Evolutionary conservation across 2,329 filamentous ascomycete genomes (phyloP).

Genomic region (Ascochyta viciae-villosae): DNA sequence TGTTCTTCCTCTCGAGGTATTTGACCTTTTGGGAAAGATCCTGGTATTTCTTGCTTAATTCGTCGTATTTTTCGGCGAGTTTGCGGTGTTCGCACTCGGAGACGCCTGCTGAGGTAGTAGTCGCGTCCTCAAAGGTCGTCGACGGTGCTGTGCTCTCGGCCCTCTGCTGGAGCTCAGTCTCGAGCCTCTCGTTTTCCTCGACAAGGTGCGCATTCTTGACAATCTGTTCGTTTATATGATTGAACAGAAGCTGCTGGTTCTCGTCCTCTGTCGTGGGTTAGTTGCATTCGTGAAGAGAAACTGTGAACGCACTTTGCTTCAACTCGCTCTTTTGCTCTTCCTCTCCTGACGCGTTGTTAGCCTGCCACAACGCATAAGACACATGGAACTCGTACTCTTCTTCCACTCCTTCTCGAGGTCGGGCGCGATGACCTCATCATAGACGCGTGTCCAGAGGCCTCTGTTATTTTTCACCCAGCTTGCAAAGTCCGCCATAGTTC

Average conservation of each 20-base stretch:
- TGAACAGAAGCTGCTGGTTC: constrained; percentile 34
- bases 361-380: neutral
- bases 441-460: constrained; percentile 38
- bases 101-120: constrained; percentile 8
- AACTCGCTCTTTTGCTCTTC: constrained; percentile 33
- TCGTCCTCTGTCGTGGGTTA: constrained; percentile 35
- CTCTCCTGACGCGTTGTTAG: constrained; percentile 27
- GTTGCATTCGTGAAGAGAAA: neutral
- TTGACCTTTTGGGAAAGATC: constrained; percentile 36
- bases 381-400: constrained; percentile 30
- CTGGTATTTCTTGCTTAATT: constrained; percentile 42
- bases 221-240: constrained; percentile 36
- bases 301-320: constrained; percentile 33
- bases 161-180: constrained; percentile 22
- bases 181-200: constrained; percentile 35
- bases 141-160: constrained; percentile 6
- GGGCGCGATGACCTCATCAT: constrained; percentile 45
- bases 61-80: constrained; percentile 39
- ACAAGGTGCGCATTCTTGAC: constrained; percentile 34
- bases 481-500: constrained; percentile 36
- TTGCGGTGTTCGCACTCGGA: constrained; percentile 35
- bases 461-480: constrained; percentile 42
- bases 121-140: constrained; percentile 2
- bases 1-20: constrained; percentile 45
- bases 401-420: constrained; percentile 44